Evolutionary conservation across 129 eudicot species (phyloP).

Genomic region (Ambrosia trifida): DNA sequence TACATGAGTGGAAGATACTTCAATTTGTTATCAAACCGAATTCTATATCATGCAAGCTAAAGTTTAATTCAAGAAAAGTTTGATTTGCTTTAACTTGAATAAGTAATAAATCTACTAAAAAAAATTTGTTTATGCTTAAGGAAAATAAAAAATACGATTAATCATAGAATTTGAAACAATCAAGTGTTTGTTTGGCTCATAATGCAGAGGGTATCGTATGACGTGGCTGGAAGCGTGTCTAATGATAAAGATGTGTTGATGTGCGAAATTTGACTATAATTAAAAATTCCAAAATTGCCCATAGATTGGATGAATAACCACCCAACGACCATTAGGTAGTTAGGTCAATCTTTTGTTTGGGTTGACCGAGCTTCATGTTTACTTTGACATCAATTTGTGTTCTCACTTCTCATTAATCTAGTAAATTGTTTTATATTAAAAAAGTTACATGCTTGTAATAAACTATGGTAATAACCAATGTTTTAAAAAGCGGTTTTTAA

Average conservation of each 20-base stretch:
- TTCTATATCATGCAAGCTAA: too few relatives aligned
- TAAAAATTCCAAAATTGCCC: constrained; percentile 10
- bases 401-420: not conserved
- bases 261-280: constrained; percentile 15
- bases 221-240: constrained; percentile 31
- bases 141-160: not conserved
- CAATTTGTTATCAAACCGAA: too few relatives aligned
- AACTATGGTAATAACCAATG: too few relatives aligned
- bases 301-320: constrained; percentile 26
- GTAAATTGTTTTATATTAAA: too few relatives aligned
- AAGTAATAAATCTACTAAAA: not conserved
- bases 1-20: too few relatives aligned
- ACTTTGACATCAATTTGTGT: constrained; percentile 16
- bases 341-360: constrained; percentile 20
- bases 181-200: constrained; percentile 4
- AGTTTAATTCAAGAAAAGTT: too few relatives aligned
- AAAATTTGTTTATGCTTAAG: not conserved
- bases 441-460: too few relatives aligned
- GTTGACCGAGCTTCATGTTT: constrained; percentile 26
- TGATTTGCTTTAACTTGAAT: too few relatives aligned
- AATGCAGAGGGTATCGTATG: not conserved
- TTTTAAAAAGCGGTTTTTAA: too few relatives aligned
- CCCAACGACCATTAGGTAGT: constrained; percentile 29
- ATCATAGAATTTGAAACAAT: not conserved
- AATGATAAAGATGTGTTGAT: constrained; percentile 16